Evolutionary conservation across 345 rosid genomes (phyloP), one percentile per base, ranked within the genome.

Genomic region (Eucalyptus cloeziana): DNA sequence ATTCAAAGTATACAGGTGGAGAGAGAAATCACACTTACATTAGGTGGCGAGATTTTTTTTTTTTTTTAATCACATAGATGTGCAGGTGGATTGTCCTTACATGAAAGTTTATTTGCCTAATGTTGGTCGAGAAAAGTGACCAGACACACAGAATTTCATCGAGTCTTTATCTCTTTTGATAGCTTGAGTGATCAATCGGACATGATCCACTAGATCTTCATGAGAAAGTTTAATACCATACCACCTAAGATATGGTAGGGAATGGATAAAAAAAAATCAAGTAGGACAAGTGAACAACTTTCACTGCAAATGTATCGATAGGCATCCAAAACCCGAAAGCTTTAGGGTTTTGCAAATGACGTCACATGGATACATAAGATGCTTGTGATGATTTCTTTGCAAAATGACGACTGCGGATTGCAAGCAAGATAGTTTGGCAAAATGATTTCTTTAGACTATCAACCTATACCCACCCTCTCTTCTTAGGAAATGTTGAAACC

Each of bases 141-240:
- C 40, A 90, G 27, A 67, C 96, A 94, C 90, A 86, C 54, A 51
- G 21, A 93, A 92, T 83, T 92, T 93, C 25, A 89, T 86, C 43
- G 95, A 92, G 88, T 92, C 90, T 50, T 88, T 87, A 89, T 95
- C 96, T 88, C 91, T 92, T 90, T 91, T 88, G 86, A 89, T 91
- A 86, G 94, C 95, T 92, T 92, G 91, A 87, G 62, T 86, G 40
- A 96, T 91, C 86, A 51, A 51, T 88, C 81, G 86, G 88, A 93
- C 86, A 88, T 95, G 94, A 89, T 92, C 91, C 50, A 91, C 87
- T 88, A 95, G 92, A 86, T 96, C 97, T 86, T 89, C 22, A 49
- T 90, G 91, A 71, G 94, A 93, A 91, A 96, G 94, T 87, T 91
- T 90, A 81, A 90, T 88, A 80, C 94, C 95, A 71, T 86, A 92